phyloP scores from a whole-genome alignment of 768 basidiomycete genomes.

The Phaeotremella skinneri region DNA sequence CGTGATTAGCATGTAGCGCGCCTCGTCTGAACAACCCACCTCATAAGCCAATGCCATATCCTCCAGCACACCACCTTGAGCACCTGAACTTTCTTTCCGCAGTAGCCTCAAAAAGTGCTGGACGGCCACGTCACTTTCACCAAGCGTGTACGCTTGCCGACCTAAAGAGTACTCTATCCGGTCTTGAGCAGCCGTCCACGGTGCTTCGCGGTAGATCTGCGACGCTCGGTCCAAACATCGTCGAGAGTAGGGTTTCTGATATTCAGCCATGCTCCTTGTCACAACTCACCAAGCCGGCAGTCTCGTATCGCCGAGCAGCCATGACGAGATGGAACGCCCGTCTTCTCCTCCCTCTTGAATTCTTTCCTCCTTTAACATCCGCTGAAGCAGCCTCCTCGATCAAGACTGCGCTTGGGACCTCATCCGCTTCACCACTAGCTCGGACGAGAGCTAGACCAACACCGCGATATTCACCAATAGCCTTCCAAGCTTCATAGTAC shows the following conservation, averaged over 20 bases:
- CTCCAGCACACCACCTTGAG: constrained; percentile 69
- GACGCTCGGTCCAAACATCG: constrained; percentile 52
- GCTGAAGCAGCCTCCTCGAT: constrained; percentile 54
- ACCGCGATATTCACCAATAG: constrained; percentile 39
- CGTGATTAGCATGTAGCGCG: neutral
- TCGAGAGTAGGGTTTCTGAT: constrained; percentile 53
- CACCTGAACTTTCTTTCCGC: constrained; percentile 50
- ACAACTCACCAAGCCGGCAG: constrained; percentile 52
- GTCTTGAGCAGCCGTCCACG: constrained; percentile 50
- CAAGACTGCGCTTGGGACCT: constrained; percentile 53
- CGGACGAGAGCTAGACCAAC: constrained; percentile 46
- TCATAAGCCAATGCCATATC: constrained; percentile 85
- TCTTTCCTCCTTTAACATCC: constrained; percentile 39
- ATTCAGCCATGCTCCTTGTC: neutral
- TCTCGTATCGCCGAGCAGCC: constrained; percentile 54
- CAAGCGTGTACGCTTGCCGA: constrained; percentile 83
- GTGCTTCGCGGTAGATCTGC: constrained; percentile 43
- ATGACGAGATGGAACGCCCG: constrained; percentile 52
- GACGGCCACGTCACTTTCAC: constrained; percentile 74
- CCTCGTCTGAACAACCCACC: constrained; percentile 54
- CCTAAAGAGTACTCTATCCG: constrained; percentile 58
- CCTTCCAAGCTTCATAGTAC: constrained; percentile 51
- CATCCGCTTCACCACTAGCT: constrained; percentile 52
- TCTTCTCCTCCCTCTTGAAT: constrained; percentile 37
- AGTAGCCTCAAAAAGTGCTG: constrained; percentile 73